These are phyloP conservation scores for Eucalyptus sp. DNA, from an alignment of 345 rosid species.

Conservation along the genomic window DNA sequence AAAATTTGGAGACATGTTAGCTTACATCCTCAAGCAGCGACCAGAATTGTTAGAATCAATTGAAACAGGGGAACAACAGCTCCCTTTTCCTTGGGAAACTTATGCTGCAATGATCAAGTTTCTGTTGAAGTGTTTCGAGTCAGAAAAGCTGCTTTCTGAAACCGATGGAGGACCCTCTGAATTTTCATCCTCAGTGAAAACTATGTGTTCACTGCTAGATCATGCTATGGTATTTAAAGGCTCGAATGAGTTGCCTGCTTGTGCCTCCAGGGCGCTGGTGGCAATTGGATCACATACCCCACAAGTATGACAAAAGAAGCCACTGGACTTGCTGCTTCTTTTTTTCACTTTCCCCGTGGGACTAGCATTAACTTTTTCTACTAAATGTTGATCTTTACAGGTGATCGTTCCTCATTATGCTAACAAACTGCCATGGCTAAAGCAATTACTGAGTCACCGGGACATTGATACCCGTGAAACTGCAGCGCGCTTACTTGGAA, in stretches of 20 bases:
- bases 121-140: constrained; percentile 72
- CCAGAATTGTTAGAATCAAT: constrained; percentile 52
- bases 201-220: constrained; percentile 62
- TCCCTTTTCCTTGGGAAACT: constrained; percentile 51
- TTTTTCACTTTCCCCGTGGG: accelerated
- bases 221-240: constrained; percentile 75
- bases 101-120: constrained; percentile 63
- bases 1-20: constrained; percentile 53
- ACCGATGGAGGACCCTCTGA: constrained; percentile 37
- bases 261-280: constrained; percentile 30
- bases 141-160: constrained; percentile 47
- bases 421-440: too few relatives aligned
- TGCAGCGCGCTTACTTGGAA: too few relatives aligned
- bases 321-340: too few relatives aligned
- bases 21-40: constrained; percentile 64
- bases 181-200: constrained; percentile 48
- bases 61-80: constrained; percentile 56
- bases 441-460: too few relatives aligned
- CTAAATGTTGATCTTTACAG: too few relatives aligned
- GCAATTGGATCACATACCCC: too few relatives aligned
- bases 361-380: too few relatives aligned
- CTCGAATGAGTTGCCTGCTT: constrained; percentile 65
- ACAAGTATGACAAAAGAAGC: too few relatives aligned
- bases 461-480: too few relatives aligned
- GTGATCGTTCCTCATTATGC: too few relatives aligned